Percentiles rank a stretch among this genome's conserved stretches.
Evolutionary conservation across 2,329 filamentous ascomycete genomes (phyloP).

Genomic region (Penicillium oxalicum): DNA sequence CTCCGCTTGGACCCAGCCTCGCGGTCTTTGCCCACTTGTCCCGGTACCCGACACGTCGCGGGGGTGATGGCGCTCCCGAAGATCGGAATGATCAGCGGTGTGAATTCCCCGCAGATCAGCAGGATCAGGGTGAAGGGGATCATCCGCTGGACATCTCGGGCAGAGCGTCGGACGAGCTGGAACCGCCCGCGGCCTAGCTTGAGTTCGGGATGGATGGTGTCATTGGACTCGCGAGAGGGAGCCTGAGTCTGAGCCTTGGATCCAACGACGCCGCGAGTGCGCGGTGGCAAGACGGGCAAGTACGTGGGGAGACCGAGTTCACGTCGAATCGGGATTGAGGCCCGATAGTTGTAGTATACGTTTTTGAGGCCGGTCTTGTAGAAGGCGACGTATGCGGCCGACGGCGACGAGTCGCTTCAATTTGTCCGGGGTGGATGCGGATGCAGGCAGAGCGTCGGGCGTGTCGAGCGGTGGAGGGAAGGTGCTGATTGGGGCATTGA

Average conservation of each 20-base stretch:
- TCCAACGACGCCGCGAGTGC: background rate
- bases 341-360: conserved; percentile 60
- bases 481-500: conserved; percentile 70
- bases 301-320: conserved; percentile 27
- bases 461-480: conserved; percentile 64
- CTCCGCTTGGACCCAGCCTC: conserved; percentile 46
- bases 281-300: conserved; percentile 30
- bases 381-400: conserved; percentile 74
- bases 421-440: conserved; percentile 37
- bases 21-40: conserved; percentile 58
- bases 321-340: conserved; percentile 28
- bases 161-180: conserved; percentile 62
- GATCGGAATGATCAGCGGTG: conserved; percentile 69
- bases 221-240: background rate
- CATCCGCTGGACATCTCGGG: conserved; percentile 68
- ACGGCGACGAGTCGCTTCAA: conserved; percentile 38
- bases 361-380: conserved; percentile 80
- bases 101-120: conserved; percentile 76
- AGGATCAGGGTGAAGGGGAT: conserved; percentile 73
- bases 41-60: conserved; percentile 73
- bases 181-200: conserved; percentile 60
- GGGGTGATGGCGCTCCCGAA: conserved; percentile 67
- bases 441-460: conserved; percentile 48
- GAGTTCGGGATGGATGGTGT: conserved; percentile 6
- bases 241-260: background rate